A percentile compares a stretch with the other conserved stretches of the same genome.
These are phyloP conservation scores for Triticum monococcum DNA, from an alignment of 176 grass and related monocot species.

Conservation along the genomic window DNA sequence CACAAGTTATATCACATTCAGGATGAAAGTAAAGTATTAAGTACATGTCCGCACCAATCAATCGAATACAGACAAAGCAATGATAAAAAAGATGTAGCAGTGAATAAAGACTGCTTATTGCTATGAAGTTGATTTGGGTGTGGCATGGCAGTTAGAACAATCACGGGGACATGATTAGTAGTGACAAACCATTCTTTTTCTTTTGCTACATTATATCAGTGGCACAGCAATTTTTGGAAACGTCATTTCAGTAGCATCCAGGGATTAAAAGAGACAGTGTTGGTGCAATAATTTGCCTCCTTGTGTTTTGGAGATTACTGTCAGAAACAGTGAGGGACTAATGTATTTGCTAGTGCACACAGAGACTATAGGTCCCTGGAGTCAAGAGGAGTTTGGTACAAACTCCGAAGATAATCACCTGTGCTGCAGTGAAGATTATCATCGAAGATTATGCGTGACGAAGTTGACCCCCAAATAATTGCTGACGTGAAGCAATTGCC, in stretches of 20 bases:
- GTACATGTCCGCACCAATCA: slow-evolving; percentile 7
- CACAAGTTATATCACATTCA: not conserved
- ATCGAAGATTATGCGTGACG: too few relatives aligned
- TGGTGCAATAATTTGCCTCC: too few relatives aligned
- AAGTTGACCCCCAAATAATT: too few relatives aligned
- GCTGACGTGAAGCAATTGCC: too few relatives aligned
- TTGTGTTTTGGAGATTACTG: too few relatives aligned
- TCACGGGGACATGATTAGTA: slow-evolving; percentile 1
- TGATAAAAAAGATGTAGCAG: not conserved
- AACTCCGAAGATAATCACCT: too few relatives aligned
- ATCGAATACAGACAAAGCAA: slow-evolving; percentile 3
- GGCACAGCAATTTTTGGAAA: not conserved
- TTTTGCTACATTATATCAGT: not conserved
- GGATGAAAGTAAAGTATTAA: not conserved
- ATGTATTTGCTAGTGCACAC: too few relatives aligned
- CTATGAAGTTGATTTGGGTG: not conserved
- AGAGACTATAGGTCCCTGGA: too few relatives aligned
- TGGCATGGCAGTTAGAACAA: slow-evolving; percentile 13
- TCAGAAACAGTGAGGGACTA: too few relatives aligned
- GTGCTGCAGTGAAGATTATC: too few relatives aligned
- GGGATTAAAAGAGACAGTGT: not conserved
- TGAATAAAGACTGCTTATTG: not conserved
- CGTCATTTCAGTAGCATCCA: slow-evolving; percentile 9
- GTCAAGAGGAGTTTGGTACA: too few relatives aligned
- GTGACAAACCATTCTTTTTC: not conserved